These are phyloP conservation scores for Gorgonomyces haynaldii DNA, from an alignment of 192 early-diverging fungal species.

Conservation along the genomic window DNA sequence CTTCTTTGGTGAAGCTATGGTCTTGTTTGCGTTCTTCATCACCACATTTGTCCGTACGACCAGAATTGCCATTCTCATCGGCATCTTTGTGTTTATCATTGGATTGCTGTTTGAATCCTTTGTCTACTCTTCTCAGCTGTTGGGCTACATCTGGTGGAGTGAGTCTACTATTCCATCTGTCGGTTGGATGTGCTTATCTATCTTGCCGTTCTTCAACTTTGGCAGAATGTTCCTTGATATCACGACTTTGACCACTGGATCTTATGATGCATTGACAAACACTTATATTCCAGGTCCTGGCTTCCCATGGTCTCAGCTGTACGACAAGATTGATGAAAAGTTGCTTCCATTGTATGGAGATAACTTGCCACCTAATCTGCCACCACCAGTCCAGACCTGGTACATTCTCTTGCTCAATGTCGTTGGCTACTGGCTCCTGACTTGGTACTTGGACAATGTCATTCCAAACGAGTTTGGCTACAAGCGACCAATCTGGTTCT, in stretches of 20 bases:
- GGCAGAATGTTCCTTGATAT: slow-evolving; percentile 61
- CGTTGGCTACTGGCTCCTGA: slow-evolving; percentile 42
- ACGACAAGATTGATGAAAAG: no score
- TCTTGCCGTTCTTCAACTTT: slow-evolving; percentile 29
- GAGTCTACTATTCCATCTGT: slow-evolving; percentile 12
- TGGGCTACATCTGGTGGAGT: slow-evolving; percentile 44
- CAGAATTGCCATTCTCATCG: slow-evolving; percentile 51
- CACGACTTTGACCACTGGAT: slow-evolving; percentile 39
- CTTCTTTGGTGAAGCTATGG: slow-evolving; percentile 62
- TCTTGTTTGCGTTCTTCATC: slow-evolving; percentile 54
- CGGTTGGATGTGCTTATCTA: slow-evolving; percentile 23
- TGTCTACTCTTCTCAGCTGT: slow-evolving; percentile 24
- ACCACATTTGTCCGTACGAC: slow-evolving; percentile 53
- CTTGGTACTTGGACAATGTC: slow-evolving; percentile 61
- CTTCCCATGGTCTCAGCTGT: slow-evolving; percentile 26
- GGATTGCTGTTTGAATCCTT: slow-evolving; percentile 58
- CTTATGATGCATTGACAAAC: slow-evolving; percentile 35
- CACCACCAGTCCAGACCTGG: slow-evolving; percentile 48
- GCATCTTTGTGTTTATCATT: slow-evolving; percentile 69
- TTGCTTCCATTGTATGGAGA: no score
- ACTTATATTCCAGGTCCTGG: slow-evolving; percentile 61
- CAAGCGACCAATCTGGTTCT: slow-evolving; percentile 42
- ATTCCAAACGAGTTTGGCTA: slow-evolving; percentile 65
- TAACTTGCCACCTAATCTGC: slow-evolving; percentile 37
- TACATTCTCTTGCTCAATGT: slow-evolving; percentile 55